Conservation (phyloP, 768 basidiomycete genomes). For the Pulveroboletus ravenelii region DNA sequence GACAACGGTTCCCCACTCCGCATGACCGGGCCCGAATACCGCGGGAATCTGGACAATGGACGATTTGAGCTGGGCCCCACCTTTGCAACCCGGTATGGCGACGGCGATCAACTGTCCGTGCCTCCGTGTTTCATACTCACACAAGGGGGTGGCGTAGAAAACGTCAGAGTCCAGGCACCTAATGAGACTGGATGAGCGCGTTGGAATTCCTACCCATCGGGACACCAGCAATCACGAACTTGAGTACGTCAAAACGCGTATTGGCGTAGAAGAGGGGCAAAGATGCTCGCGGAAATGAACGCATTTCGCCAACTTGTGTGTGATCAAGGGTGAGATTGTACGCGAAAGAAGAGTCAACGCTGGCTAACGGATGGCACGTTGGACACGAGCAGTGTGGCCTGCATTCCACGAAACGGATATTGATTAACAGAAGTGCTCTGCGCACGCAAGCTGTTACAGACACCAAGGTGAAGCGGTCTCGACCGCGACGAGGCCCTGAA, state of each 20-base stretch:
- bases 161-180: conserved; percentile 2
- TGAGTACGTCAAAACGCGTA: conserved; percentile 18
- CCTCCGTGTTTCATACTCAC: conserved; percentile 15
- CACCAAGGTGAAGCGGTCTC: not conserved
- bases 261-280: not conserved
- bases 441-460: not conserved
- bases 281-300: conserved; percentile 22
- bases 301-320: conserved; percentile 3
- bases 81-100: not conserved
- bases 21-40: conserved; percentile 11
- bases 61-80: not conserved
- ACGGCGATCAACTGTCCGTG: conserved; percentile 29
- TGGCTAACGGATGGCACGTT: conserved; percentile 1
- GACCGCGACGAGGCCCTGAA: not conserved
- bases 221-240: not conserved
- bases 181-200: conserved; percentile 1
- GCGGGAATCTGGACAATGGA: conserved; percentile 6
- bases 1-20: not conserved
- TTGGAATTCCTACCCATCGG: conserved; percentile 4
- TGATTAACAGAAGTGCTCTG: not conserved
- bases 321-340: conserved; percentile 15
- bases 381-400: not conserved
- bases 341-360: conserved; percentile 8
- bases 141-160: conserved; percentile 18
- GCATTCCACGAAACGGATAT: conserved; percentile 3